Base-by-base conservation (phyloP, 306 rosid genomes). In the Rubus idaeus region DNA sequence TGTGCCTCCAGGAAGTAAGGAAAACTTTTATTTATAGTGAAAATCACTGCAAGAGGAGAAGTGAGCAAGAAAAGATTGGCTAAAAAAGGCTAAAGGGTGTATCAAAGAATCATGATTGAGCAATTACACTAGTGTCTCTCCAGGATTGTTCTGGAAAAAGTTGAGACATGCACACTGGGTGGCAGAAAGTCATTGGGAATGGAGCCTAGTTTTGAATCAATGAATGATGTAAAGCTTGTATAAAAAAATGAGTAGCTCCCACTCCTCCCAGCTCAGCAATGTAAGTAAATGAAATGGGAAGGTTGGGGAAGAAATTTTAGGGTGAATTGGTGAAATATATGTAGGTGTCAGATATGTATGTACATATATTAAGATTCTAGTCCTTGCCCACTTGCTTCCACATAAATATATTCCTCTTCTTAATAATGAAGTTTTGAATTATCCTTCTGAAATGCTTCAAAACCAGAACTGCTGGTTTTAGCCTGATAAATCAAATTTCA, bases 1-100 rank as follows among this genome's bases (percentile, higher is more conserved):
- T 2, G 55, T 17, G 77, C 45, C 69, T 74, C 69, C 57, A 45
- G 58, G 69, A 74, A 74, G 77, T 45, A 26, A 60, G 77, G 77
- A 74, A 44, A 16, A 1, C 6, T 12, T 73, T 7, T n/a, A 63
- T 14, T 63, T 63, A 2, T 63, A 37, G 70, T 66, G 30, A 66
- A 35, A 41, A 41, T 66, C 7, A 66, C 50, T 66, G 51, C 51
- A 8, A 65, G 49, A 45, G 30, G 57, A 37, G 46, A 63, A 37
- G 45, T 13, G 0, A 18, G 23, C 5, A 4, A 6, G 41, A 44
- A 21, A 65, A 41, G 4, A 21, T 55, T 57, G 37, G 56, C 77
- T 26, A 58, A 44, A 58, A 41, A 8, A 58, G 30, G 57, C 44
- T 57, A 8, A 58, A 58, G 44, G 77, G 53, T 23, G 0, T 30